Base-by-base conservation (phyloP, 306 rosid genomes). In the Rosa persica region DNA sequence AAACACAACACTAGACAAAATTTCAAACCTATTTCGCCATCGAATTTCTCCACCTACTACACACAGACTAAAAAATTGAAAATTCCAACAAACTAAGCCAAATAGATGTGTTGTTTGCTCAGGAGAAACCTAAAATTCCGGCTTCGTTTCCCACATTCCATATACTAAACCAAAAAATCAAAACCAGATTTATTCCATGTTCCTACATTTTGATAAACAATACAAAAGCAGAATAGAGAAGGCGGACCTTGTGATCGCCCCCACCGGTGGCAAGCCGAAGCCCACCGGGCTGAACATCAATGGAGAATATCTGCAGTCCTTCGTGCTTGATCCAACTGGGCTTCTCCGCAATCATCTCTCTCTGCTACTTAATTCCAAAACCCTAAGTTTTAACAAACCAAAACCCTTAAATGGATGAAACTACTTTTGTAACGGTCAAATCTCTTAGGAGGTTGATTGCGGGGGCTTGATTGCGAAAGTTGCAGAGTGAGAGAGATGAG, bases 231-330 rank as follows among this genome's bases (percentile, higher is more conserved):
- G n/a, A 70, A 79, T 68, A 70, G 55, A 78, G 72, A 4, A 68
- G 64, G 58, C 80, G 79, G 64, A 91, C 99, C 98, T 95, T 95
- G 82, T 95, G 98, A 89, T 95, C 99, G 78, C 99, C 99, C 67
- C 99, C 99, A 57, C 99, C 99, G 81, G 99, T 92, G 15, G 98
- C 97, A 30, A 95, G 88, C 83, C 99, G 84, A 54, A 89, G 89
- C 7, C 98, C 98, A 15, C 97, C 98, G 8, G 98, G 97, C 85
- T 95, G 99, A 75, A 95, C 94, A 88, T 95, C 99, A 83, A 95
- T 93, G 83, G 97, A 95, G 87, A 95, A 95, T 79, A 95, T 95
- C 76, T 95, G 98, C 97, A 93, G 90, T 17, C 99, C 98, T 78
- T 95, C 98, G 83, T 95, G 99, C 83, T 90, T 91, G 76, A 95